Conservation (phyloP, 2,329 filamentous ascomycete genomes). For the Fusarium marasasianum region DNA sequence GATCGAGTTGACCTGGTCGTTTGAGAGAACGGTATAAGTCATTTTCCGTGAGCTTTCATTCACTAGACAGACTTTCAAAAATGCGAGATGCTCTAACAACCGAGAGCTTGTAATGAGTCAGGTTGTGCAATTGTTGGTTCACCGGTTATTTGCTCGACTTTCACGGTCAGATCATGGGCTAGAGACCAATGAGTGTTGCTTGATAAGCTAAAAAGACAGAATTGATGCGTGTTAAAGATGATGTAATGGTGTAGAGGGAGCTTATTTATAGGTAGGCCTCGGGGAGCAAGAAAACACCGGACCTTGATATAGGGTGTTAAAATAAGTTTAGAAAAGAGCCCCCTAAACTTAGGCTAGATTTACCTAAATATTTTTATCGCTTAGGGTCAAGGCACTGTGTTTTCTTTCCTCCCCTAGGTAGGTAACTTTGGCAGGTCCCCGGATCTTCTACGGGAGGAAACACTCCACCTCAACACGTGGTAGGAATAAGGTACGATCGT, state of each 20-base stretch:
- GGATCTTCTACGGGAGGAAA: slow-evolving; percentile 14
- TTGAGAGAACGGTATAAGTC: slow-evolving; percentile 67
- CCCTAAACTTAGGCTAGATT: no score
- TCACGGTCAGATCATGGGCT: background rate
- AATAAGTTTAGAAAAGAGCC: no score
- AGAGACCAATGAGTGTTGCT: slow-evolving; percentile 3
- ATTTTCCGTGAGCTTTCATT: slow-evolving; percentile 49
- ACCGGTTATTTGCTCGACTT: background rate
- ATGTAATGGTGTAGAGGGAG: slow-evolving; percentile 30
- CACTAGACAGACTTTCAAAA: background rate
- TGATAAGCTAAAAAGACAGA: slow-evolving; percentile 20
- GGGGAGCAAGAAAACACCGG: no score
- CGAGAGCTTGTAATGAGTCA: background rate
- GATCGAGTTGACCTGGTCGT: slow-evolving; percentile 63
- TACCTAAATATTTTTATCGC: no score
- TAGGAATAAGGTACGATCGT: slow-evolving; percentile 7
- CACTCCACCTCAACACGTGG: slow-evolving; percentile 38
- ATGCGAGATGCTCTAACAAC: background rate
- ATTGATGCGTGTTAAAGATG: slow-evolving; percentile 27
- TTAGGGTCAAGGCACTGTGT: no score
- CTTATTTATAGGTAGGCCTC: background rate
- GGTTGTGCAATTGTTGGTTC: background rate
- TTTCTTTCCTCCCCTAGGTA: background rate
- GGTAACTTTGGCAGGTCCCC: background rate
- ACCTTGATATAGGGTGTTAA: no score